A percentile compares a stretch with the other conserved stretches of the same genome.
These are phyloP conservation scores for Mortierella antarctica DNA, from an alignment of 192 early-diverging fungal genomes.

Conservation along the genomic window DNA sequence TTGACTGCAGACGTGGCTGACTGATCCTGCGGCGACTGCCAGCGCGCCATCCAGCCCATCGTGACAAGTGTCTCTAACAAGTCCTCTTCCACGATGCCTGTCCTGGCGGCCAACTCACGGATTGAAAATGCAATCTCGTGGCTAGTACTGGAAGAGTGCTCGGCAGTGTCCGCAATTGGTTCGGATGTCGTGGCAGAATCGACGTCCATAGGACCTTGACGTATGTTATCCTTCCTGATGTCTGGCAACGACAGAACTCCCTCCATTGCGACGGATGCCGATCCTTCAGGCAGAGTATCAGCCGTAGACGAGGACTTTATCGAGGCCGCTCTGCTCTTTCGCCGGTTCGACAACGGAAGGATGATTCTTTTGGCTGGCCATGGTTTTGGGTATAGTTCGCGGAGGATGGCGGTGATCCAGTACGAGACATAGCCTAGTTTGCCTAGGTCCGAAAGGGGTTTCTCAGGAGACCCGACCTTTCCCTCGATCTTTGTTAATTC, in stretches of 20 bases:
- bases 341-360: slow-evolving; percentile 2
- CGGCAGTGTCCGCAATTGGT: not conserved
- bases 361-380: slow-evolving; percentile 28
- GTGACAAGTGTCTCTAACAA: slow-evolving; percentile 71
- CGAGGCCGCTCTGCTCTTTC: slow-evolving; percentile 9
- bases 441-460: slow-evolving; percentile 88
- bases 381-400: slow-evolving; percentile 53
- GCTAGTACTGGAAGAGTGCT: not conserved
- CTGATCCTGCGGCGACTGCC: slow-evolving; percentile 46
- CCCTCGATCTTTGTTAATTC: slow-evolving; percentile 77
- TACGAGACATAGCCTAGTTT: slow-evolving; percentile 82
- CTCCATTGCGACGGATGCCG: no score
- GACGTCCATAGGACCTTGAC: slow-evolving; percentile 11
- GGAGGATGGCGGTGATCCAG: slow-evolving; percentile 81
- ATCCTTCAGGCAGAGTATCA: not conserved
- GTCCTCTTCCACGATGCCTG: slow-evolving; percentile 79
- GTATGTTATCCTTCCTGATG: not conserved
- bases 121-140: slow-evolving; percentile 54
- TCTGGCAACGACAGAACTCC: not conserved
- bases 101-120: slow-evolving; percentile 64
- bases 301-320: not conserved
- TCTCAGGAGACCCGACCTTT: slow-evolving; percentile 86
- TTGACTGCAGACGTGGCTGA: not conserved
- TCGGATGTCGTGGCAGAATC: not conserved
- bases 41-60: slow-evolving; percentile 68